Percentiles rank a stretch among this genome's conserved stretches.
Conservation (phyloP, 73 alveolate genomes). For the Paramecium biaurelia region DNA sequence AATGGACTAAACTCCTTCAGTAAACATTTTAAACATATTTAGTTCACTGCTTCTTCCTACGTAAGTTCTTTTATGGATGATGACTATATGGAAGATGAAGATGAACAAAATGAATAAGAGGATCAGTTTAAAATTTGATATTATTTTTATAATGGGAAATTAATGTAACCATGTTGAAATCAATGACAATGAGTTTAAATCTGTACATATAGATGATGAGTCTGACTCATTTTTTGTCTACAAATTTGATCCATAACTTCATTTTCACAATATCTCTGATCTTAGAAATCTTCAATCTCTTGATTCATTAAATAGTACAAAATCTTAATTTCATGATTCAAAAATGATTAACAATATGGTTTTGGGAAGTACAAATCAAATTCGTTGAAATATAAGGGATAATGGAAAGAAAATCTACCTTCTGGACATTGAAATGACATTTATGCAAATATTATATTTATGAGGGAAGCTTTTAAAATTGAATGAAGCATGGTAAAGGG, state of each 20-base stretch:
- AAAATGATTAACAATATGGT: slow-evolving; percentile 54
- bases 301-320: background rate
- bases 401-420: slow-evolving; percentile 54
- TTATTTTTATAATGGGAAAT: slow-evolving; percentile 23
- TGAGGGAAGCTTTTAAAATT: slow-evolving; percentile 28
- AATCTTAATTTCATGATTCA: background rate
- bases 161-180: slow-evolving; percentile 14
- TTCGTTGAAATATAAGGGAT: slow-evolving; percentile 39
- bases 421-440: slow-evolving; percentile 37
- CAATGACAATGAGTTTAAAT: background rate
- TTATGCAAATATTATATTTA: background rate
- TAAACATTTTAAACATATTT: background rate
- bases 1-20: slow-evolving; percentile 39
- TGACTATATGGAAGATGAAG: slow-evolving; percentile 24
- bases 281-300: background rate
- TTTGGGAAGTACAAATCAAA: slow-evolving; percentile 5
- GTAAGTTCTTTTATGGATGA: slow-evolving; percentile 41
- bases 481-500: slow-evolving; percentile 59
- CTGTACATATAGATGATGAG: background rate
- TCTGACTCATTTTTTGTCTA: background rate
- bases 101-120: background rate
- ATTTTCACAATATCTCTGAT: background rate
- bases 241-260: background rate
- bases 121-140: slow-evolving; percentile 49
- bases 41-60: slow-evolving; percentile 35